phyloP scores from a whole-genome alignment of 169 alveolate species.

The Cryptosporidium felis region DNA sequence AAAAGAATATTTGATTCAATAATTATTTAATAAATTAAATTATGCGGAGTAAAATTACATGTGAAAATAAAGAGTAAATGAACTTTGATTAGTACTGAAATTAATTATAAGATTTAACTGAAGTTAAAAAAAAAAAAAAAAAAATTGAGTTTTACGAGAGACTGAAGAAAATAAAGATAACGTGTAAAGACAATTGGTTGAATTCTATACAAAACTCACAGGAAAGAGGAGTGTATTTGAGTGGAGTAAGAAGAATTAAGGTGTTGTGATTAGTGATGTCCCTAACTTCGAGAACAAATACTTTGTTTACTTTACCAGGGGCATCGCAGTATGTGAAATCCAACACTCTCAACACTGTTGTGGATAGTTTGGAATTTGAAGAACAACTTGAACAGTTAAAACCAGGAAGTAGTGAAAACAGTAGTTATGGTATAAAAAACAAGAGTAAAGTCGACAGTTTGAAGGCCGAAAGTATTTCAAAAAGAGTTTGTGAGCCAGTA shows the following conservation, averaged over 20 bases:
- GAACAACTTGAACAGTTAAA: too few relatives aligned
- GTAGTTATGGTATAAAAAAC: too few relatives aligned
- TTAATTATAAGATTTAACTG: not conserved
- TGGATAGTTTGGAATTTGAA: slow-evolving; percentile 1
- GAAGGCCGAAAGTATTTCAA: not conserved
- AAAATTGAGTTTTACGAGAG: not conserved
- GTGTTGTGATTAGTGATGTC: too few relatives aligned
- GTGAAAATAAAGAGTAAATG: not conserved
- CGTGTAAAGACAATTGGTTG: not conserved
- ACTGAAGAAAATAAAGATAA: not conserved
- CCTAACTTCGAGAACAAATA: slow-evolving; percentile 20
- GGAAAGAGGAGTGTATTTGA: too few relatives aligned
- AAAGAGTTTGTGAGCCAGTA: not conserved
- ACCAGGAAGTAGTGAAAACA: not conserved
- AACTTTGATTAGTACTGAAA: not conserved
- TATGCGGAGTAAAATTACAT: not conserved
- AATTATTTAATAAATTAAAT: too few relatives aligned
- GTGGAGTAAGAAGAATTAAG: too few relatives aligned
- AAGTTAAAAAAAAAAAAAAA: not conserved
- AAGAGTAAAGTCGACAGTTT: too few relatives aligned
- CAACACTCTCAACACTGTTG: slow-evolving; percentile 11
- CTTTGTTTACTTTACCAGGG: slow-evolving; percentile 39
- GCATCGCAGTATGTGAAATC: slow-evolving; percentile 48
- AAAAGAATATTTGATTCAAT: too few relatives aligned
- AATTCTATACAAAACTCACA: not conserved